Percentiles rank a stretch among this genome's conserved stretches.
phyloP scores from a whole-genome alignment of 2,329 filamentous ascomycete species.

The Fusarium transvaalense region DNA sequence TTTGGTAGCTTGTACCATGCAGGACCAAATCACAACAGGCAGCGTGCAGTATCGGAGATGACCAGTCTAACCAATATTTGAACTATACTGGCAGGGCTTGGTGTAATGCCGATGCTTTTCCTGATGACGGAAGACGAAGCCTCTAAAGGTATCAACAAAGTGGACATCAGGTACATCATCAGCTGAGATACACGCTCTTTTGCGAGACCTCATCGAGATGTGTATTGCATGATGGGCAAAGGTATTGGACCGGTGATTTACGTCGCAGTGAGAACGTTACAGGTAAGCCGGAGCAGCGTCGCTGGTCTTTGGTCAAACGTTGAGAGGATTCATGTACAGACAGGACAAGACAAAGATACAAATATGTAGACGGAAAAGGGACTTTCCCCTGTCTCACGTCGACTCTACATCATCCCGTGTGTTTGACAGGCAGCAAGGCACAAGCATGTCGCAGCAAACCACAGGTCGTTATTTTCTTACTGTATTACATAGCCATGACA shows the following conservation, averaged over 20 bases:
- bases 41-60: constrained; percentile 8
- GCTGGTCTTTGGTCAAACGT: neutral
- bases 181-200: constrained; percentile 33
- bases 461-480: constrained; percentile 1
- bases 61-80: constrained; percentile 20
- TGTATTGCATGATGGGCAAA: constrained; percentile 19
- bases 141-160: constrained; percentile 10
- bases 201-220: constrained; percentile 40
- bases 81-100: neutral
- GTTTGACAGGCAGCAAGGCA: constrained; percentile 40
- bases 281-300: neutral
- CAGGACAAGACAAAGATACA: constrained; percentile 5
- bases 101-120: constrained; percentile 17
- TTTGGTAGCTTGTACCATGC: constrained; percentile 21
- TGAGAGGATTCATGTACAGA: constrained; percentile 6
- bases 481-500: constrained; percentile 4
- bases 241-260: constrained; percentile 14
- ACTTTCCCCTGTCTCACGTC: constrained; percentile 36
- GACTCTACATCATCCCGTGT: constrained; percentile 36
- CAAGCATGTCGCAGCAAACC: constrained; percentile 16
- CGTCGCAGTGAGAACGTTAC: neutral
- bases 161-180: constrained; percentile 35
- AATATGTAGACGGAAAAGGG: constrained; percentile 5
- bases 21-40: constrained; percentile 33
- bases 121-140: constrained; percentile 12